Conservation (phyloP, 2,329 filamentous ascomycete genomes). For the Domatiomyces globalis region DNA sequence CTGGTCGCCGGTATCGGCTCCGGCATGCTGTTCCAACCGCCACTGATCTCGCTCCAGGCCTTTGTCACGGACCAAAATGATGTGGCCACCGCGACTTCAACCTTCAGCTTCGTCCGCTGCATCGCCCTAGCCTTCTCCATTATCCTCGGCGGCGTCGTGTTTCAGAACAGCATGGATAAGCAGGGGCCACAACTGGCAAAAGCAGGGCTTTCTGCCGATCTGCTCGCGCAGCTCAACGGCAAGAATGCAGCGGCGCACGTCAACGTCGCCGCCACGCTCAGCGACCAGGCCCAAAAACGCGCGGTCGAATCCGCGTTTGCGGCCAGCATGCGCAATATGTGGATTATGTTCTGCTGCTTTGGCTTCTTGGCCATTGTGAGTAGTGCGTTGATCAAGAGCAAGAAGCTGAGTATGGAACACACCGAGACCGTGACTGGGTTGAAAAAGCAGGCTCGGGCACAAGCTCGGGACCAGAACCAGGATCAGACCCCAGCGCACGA, state of each 20-base stretch:
- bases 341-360: slow-evolving; percentile 29
- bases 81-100: slow-evolving; percentile 45
- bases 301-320: slow-evolving; percentile 31
- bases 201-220: slow-evolving; percentile 17
- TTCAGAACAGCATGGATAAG: slow-evolving; percentile 25
- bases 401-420: slow-evolving; percentile 29
- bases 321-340: slow-evolving; percentile 33
- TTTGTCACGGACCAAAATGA: slow-evolving; percentile 34
- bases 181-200: slow-evolving; percentile 7
- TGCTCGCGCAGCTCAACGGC: slow-evolving; percentile 11
- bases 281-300: slow-evolving; percentile 20
- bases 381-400: slow-evolving; percentile 25
- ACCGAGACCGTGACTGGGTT: slow-evolving; percentile 32
- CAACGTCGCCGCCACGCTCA: slow-evolving; percentile 14
- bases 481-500: not conserved
- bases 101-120: slow-evolving; percentile 47
- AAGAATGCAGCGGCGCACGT: slow-evolving; percentile 22
- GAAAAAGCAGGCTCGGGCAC: slow-evolving; percentile 16
- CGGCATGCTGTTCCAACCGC: slow-evolving; percentile 40
- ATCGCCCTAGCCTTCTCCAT: slow-evolving; percentile 44
- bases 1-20: slow-evolving; percentile 29
- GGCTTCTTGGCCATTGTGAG: slow-evolving; percentile 7
- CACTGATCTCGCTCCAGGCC: slow-evolving; percentile 43
- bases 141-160: slow-evolving; percentile 42
- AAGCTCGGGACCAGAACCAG: not conserved